phyloP scores from a whole-genome alignment of 2,329 filamentous ascomycete species.

The Blastomyces percursus region DNA sequence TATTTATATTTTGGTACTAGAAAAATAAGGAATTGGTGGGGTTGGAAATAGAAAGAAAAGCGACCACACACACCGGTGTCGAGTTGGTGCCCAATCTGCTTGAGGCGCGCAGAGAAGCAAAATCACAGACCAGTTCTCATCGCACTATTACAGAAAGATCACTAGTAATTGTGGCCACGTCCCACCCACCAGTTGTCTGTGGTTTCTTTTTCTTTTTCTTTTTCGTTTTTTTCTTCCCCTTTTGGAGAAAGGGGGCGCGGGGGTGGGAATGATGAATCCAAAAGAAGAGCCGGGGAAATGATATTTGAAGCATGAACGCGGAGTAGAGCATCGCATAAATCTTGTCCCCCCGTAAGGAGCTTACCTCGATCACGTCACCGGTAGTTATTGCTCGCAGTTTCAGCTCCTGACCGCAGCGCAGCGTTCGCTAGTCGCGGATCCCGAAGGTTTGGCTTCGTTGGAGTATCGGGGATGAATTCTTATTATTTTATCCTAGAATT shows the following conservation, averaged over 20 bases:
- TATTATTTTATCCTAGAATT: not conserved
- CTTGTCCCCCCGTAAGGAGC: not conserved
- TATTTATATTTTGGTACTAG: not conserved
- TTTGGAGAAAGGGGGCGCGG: too few relatives aligned
- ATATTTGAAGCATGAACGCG: too few relatives aligned
- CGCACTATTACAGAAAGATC: not conserved
- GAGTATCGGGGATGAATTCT: not conserved
- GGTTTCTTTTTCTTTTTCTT: too few relatives aligned
- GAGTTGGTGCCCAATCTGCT: constrained; percentile 8
- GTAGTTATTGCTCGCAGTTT: too few relatives aligned
- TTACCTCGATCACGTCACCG: too few relatives aligned
- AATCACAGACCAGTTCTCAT: not conserved
- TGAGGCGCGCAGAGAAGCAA: not conserved
- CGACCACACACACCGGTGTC: not conserved
- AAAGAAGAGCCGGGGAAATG: not conserved
- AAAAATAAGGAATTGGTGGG: constrained; percentile 4
- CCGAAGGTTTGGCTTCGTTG: not conserved
- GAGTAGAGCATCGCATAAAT: not conserved
- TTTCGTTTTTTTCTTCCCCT: too few relatives aligned
- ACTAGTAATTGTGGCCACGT: too few relatives aligned
- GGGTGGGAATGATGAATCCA: not conserved
- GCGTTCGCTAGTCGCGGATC: not conserved
- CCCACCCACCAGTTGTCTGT: not conserved
- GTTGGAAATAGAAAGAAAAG: not conserved
- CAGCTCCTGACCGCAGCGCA: too few relatives aligned